Conservation (phyloP, 169 alveolate genomes). For the Plasmodium fragile region DNA sequence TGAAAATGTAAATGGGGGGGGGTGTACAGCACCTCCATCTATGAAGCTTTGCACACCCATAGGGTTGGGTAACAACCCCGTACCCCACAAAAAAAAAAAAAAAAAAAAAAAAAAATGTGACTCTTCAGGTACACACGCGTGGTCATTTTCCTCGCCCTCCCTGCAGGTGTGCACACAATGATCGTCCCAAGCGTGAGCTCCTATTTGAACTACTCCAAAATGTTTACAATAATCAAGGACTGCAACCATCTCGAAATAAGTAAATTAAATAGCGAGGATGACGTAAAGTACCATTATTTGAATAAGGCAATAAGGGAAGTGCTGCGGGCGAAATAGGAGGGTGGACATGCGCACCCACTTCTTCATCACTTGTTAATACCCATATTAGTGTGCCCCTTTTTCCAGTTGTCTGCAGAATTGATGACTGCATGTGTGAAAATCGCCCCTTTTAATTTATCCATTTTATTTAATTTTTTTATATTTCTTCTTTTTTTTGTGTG, state of each 20-base stretch:
- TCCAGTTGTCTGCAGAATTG: not conserved
- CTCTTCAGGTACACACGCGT: not conserved
- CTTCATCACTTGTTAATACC: not conserved
- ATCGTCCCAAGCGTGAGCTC: slow-evolving; percentile 37
- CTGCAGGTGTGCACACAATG: slow-evolving; percentile 50
- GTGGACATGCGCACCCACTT: not conserved
- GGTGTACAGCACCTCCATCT: not conserved
- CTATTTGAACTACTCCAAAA: slow-evolving; percentile 38
- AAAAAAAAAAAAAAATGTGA: not conserved
- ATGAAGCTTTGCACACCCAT: not conserved
- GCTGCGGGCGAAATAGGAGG: not conserved
- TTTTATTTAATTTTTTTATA: not conserved
- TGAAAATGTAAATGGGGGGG: not conserved
- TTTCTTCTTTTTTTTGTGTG: not conserved
- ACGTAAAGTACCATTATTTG: slow-evolving; percentile 64
- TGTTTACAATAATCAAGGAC: slow-evolving; percentile 42
- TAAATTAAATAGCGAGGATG: slow-evolving; percentile 50
- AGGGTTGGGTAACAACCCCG: not conserved
- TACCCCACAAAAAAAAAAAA: not conserved
- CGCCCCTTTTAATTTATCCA: not conserved
- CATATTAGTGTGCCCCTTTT: not conserved
- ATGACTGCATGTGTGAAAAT: not conserved
- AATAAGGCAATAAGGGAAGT: slow-evolving; percentile 34
- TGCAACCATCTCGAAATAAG: slow-evolving; percentile 64
- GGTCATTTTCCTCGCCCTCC: not conserved